phyloP scores from a whole-genome alignment of 176 grass and related monocot species.

The Phoenix roebelenii region DNA sequence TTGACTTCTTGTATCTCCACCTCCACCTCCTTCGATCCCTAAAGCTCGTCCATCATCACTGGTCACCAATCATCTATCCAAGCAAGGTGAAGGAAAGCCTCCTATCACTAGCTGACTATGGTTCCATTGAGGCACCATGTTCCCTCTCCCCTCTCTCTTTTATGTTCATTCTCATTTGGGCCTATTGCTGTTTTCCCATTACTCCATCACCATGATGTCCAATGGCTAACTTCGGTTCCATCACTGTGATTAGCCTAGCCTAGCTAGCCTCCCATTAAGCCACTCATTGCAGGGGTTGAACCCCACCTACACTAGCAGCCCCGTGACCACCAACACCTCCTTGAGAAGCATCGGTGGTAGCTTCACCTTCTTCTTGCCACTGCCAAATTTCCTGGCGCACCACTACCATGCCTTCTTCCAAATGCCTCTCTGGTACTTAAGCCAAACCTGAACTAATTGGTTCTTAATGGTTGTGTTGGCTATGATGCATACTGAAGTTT shows the following conservation, averaged over 20 bases:
- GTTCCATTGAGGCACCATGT: too few species aligned
- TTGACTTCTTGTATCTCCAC: too few species aligned
- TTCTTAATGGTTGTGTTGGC: constrained; percentile 36
- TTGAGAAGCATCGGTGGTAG: constrained; percentile 73
- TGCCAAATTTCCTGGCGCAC: constrained; percentile 9
- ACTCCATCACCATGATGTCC: too few species aligned
- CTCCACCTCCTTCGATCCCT: too few species aligned
- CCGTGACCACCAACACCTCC: constrained; percentile 32
- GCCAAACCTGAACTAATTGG: constrained; percentile 24
- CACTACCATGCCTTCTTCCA: constrained; percentile 52
- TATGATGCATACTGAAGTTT: neutral
- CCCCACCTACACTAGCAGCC: constrained; percentile 58
- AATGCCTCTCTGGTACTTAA: constrained; percentile 56
- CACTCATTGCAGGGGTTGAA: constrained; percentile 71
- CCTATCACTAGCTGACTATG: too few species aligned
- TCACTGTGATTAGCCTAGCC: constrained; percentile 17
- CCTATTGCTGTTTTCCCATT: too few species aligned
- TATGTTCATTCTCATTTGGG: too few species aligned
- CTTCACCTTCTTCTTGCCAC: constrained; percentile 34
- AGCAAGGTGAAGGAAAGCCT: too few species aligned
- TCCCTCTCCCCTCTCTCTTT: too few species aligned
- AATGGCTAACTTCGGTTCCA: too few species aligned
- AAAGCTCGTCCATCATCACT: too few species aligned
- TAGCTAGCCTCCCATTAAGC: constrained; percentile 52
- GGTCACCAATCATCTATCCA: too few species aligned